Conservation (phyloP, 2,329 filamentous ascomycete genomes). For the Fusarium sp. region DNA sequence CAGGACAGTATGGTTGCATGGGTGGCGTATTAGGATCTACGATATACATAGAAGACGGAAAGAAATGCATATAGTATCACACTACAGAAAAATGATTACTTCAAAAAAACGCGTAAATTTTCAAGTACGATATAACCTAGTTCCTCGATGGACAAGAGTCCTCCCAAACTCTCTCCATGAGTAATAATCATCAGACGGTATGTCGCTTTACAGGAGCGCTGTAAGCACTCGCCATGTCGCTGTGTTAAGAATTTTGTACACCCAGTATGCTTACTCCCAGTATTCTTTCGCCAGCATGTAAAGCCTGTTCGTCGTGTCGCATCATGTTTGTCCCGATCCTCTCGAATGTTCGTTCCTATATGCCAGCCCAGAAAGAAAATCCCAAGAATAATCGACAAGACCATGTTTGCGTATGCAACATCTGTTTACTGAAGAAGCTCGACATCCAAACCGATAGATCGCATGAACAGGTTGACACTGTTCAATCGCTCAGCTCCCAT, state of each 20-base stretch:
- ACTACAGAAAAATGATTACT: background rate
- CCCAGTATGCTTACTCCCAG: slow-evolving; percentile 36
- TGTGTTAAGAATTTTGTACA: slow-evolving; percentile 39
- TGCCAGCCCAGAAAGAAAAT: slow-evolving; percentile 45
- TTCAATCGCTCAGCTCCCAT: slow-evolving; percentile 86
- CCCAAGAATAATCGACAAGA: slow-evolving; percentile 45
- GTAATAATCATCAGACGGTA: slow-evolving; percentile 30
- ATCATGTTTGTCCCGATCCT: slow-evolving; percentile 37
- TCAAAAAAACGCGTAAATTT: slow-evolving; percentile 41
- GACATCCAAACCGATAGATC: slow-evolving; percentile 97
- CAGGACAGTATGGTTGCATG: slow-evolving; percentile 34
- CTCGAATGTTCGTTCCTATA: slow-evolving; percentile 42
- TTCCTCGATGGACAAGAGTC: slow-evolving; percentile 28
- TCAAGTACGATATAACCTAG: slow-evolving; percentile 39
- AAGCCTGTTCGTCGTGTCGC: slow-evolving; percentile 30
- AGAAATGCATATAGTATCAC: slow-evolving; percentile 1
- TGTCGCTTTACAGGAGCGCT: slow-evolving; percentile 37
- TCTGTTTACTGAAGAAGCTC: slow-evolving; percentile 68
- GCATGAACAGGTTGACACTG: slow-evolving; percentile 98
- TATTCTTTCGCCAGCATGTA: slow-evolving; percentile 40
- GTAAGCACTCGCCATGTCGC: slow-evolving; percentile 34
- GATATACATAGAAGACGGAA: slow-evolving; percentile 8
- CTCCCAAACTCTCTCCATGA: slow-evolving; percentile 31
- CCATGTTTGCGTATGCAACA: slow-evolving; percentile 28
- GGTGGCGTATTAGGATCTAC: slow-evolving; percentile 36